phyloP scores from a whole-genome alignment of 2,329 filamentous ascomycete genomes.

The Amylocarpus encephaloides region DNA sequence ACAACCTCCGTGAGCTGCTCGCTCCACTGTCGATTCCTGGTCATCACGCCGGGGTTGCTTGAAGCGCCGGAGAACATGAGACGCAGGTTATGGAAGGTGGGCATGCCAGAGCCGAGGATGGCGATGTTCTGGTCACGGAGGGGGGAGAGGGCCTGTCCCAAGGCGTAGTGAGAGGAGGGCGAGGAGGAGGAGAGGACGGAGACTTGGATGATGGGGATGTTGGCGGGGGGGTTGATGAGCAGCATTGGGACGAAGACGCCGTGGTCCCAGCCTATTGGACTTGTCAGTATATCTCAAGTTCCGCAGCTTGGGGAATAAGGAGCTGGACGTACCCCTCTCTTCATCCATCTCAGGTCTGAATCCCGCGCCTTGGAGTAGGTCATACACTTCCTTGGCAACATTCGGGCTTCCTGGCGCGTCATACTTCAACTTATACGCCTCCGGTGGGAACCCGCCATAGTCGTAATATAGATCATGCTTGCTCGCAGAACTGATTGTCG shows the following conservation, averaged over 20 bases:
- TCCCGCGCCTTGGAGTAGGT: conserved; percentile 42
- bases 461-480: conserved; percentile 49
- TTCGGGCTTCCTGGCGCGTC: conserved; percentile 49
- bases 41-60: conserved; percentile 53
- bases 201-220: conserved; percentile 64
- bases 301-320: too few species aligned
- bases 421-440: conserved; percentile 50
- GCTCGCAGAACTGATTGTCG: conserved; percentile 44
- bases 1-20: conserved; percentile 32
- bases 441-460: conserved; percentile 52
- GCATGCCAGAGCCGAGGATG: conserved; percentile 66
- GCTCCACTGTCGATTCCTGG: conserved; percentile 49
- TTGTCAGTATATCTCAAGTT: neutral
- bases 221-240: conserved; percentile 21
- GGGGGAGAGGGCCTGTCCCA: conserved; percentile 59
- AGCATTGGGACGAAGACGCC: conserved; percentile 52
- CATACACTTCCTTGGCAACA: conserved; percentile 43
- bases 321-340: conserved; percentile 16
- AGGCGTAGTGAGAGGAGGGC: conserved; percentile 57
- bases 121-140: conserved; percentile 62
- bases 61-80: conserved; percentile 40
- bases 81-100: conserved; percentile 61
- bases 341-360: conserved; percentile 21
- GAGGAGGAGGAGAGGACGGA: conserved; percentile 56
- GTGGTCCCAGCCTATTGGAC: conserved; percentile 42